Conservation (phyloP, 192 early-diverging fungal species). For the Backusella luteola region DNA sequence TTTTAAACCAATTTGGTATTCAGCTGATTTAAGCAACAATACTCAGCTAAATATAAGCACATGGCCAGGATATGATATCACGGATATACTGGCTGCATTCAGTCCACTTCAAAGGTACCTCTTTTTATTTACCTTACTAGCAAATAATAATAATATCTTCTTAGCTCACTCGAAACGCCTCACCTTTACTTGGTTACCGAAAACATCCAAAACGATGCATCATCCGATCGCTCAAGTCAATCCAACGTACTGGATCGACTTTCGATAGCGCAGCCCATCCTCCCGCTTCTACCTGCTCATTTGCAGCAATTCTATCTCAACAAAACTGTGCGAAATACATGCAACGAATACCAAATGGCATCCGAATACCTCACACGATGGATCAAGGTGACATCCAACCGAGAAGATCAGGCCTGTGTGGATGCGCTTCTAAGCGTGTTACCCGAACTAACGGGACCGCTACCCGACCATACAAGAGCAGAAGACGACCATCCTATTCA, state of each 20-base stretch:
- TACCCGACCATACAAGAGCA: conserved; percentile 30
- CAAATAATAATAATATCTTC: too few relatives aligned
- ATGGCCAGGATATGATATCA: conserved; percentile 28
- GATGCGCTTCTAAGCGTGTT: background rate
- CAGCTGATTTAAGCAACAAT: background rate
- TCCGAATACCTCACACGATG: conserved; percentile 72
- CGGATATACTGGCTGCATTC: conserved; percentile 26
- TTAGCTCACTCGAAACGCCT: conserved; percentile 1
- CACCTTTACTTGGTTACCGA: background rate
- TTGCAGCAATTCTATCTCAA: conserved; percentile 49
- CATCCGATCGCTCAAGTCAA: conserved; percentile 43
- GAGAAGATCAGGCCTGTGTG: background rate
- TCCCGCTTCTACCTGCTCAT: conserved; percentile 45
- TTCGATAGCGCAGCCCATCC: conserved; percentile 49
- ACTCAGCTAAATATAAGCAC: background rate
- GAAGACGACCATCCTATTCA: conserved; percentile 40
- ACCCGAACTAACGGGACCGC: background rate
- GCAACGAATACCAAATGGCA: conserved; percentile 71
- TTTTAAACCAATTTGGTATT: conserved; percentile 29
- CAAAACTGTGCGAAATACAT: conserved; percentile 52
- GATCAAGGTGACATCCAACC: conserved; percentile 18
- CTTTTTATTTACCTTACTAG: too few relatives aligned
- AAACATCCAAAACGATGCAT: conserved; percentile 31
- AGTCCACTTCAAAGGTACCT: conserved; percentile 12
- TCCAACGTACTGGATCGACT: conserved; percentile 47